A percentile compares a stretch with the other conserved stretches of the same genome.
These are phyloP conservation scores for Cyclotella sp. DNA, from an alignment of 108 stramenopile species.

Conservation along the genomic window DNA sequence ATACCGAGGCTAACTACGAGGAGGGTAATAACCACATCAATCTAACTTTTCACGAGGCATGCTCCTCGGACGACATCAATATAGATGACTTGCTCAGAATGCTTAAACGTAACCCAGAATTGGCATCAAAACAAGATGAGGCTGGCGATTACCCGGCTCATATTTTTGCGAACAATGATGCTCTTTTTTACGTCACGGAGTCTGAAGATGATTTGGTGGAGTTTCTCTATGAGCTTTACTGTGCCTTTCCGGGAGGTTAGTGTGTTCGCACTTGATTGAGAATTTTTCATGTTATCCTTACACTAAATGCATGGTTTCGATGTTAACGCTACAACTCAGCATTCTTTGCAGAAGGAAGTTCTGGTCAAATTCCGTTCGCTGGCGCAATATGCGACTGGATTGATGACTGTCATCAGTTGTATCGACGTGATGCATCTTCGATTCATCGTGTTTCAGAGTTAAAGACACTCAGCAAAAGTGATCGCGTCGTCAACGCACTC, in stretches of 20 bases:
- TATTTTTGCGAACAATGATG: conserved; percentile 31
- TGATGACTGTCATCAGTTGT: conserved; percentile 34
- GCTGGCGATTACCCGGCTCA: conserved; percentile 29
- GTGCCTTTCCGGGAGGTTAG: conserved; percentile 17
- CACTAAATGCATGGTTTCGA: too few relatives aligned
- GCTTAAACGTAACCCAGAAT: conserved; percentile 11
- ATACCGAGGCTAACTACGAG: background rate
- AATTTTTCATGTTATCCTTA: too few relatives aligned
- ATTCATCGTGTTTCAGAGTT: conserved; percentile 27
- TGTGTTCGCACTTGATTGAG: too few relatives aligned
- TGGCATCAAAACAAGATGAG: conserved; percentile 17
- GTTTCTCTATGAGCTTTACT: conserved; percentile 23
- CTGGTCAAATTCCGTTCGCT: conserved; percentile 29
- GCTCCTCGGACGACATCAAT: conserved; percentile 23
- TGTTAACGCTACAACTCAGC: background rate
- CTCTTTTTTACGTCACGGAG: conserved; percentile 11
- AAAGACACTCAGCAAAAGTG: conserved; percentile 17
- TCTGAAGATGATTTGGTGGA: conserved; percentile 17
- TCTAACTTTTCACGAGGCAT: conserved; percentile 25
- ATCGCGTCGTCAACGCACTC: conserved; percentile 14
- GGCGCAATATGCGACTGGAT: conserved; percentile 25
- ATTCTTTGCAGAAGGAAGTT: conserved; percentile 22
- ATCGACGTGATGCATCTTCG: background rate
- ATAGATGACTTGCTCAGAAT: conserved; percentile 18
- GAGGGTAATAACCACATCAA: background rate